Percentiles rank a stretch among this genome's conserved stretches.
These are phyloP conservation scores for Calocybe gambosa DNA, from an alignment of 1,284 basidiomycete genomes.

Conservation along the genomic window DNA sequence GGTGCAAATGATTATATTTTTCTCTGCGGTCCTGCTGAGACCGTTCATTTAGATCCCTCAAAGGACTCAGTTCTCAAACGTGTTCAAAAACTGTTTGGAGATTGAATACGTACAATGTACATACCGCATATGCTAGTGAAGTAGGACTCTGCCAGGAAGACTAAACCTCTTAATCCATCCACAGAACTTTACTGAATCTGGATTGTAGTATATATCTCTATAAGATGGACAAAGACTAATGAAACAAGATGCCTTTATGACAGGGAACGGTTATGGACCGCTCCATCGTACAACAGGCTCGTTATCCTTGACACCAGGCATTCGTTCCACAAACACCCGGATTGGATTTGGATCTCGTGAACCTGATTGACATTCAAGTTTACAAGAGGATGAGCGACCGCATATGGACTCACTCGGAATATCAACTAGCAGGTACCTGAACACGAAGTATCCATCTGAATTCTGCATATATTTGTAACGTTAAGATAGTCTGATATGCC, in stretches of 20 bases:
- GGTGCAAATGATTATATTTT: conserved; percentile 39
- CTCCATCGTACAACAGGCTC: conserved; percentile 69
- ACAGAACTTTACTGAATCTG: not conserved
- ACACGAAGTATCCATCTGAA: conserved; percentile 68
- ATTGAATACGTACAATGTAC: conserved; percentile 34
- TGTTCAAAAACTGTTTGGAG: conserved; percentile 94
- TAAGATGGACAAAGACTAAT: not conserved
- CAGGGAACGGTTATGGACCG: conserved; percentile 10
- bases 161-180: not conserved
- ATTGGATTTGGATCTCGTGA: conserved; percentile 57
- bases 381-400: not conserved
- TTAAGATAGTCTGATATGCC: conserved; percentile 6
- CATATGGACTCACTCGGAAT: conserved; percentile 57
- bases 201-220: not conserved
- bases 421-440: conserved; percentile 72
- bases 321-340: conserved; percentile 66
- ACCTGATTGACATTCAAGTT: conserved; percentile 33
- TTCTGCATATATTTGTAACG: conserved; percentile 40
- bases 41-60: conserved; percentile 67
- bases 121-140: no score
- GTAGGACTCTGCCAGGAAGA: not conserved
- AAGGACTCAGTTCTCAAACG: conserved; percentile 98
- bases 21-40: not conserved
- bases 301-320: conserved; percentile 59
- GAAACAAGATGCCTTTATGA: not conserved